Evolutionary conservation across 192 early-diverging fungal genomes (phyloP).

Genomic region (Helicostylum pulchrum): DNA sequence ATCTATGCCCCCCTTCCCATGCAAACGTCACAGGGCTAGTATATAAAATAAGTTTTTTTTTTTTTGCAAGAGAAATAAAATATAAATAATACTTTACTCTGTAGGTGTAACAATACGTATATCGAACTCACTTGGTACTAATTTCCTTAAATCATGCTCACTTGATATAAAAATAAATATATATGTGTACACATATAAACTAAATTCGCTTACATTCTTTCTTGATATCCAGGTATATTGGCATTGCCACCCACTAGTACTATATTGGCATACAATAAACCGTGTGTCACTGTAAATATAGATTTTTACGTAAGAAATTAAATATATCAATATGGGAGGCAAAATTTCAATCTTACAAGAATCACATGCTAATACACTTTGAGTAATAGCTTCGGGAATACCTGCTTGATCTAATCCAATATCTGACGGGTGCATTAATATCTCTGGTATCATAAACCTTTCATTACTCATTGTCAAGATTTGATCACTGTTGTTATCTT

Average conservation of each 20-base stretch:
- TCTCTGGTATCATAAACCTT: slow-evolving; percentile 73
- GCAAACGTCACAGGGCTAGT: slow-evolving; percentile 55
- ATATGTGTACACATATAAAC: background rate
- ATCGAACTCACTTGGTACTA: slow-evolving; percentile 55
- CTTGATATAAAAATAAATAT: slow-evolving; percentile 9
- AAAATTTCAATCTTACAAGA: slow-evolving; percentile 34
- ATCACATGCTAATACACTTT: slow-evolving; percentile 48
- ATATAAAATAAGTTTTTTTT: slow-evolving; percentile 11
- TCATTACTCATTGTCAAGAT: slow-evolving; percentile 70
- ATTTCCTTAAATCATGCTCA: slow-evolving; percentile 48
- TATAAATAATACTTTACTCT: slow-evolving; percentile 45
- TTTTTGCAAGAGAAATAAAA: background rate
- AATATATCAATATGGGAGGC: background rate
- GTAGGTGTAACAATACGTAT: slow-evolving; percentile 51
- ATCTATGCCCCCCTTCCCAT: slow-evolving; percentile 53
- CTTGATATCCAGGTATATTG: slow-evolving; percentile 56
- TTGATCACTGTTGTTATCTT: slow-evolving; percentile 37
- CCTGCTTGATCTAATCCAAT: slow-evolving; percentile 73
- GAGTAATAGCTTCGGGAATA: slow-evolving; percentile 62
- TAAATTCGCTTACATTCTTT: slow-evolving; percentile 50
- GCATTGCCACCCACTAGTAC: slow-evolving; percentile 68
- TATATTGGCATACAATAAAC: slow-evolving; percentile 65
- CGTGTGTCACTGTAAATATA: slow-evolving; percentile 46
- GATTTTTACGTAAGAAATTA: background rate
- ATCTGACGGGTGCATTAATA: slow-evolving; percentile 71